Evolutionary conservation across 176 grass and related monocot genomes (phyloP).

Genomic region (Oryza australiensis): DNA sequence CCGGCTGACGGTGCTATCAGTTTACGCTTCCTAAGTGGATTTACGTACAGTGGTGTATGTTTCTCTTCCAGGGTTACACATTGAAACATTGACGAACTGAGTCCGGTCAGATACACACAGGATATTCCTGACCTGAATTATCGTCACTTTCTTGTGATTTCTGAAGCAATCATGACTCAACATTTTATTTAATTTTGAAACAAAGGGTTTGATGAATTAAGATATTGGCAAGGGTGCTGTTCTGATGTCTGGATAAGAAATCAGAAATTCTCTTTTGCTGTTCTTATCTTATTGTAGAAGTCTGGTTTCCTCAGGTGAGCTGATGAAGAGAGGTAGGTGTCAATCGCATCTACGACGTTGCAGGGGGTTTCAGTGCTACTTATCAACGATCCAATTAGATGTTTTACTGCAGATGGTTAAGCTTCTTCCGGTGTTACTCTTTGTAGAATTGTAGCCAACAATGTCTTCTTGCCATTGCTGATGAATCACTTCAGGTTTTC

Average conservation of each 20-base stretch:
- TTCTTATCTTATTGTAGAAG: too few relatives aligned
- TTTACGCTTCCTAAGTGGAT: background rate
- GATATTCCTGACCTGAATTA: background rate
- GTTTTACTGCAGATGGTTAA: background rate
- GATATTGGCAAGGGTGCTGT: background rate
- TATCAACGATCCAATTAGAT: background rate
- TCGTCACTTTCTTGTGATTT: background rate
- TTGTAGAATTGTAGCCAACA: too few relatives aligned
- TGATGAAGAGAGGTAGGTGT: too few relatives aligned
- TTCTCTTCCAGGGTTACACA: background rate
- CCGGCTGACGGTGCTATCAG: fast-evolving
- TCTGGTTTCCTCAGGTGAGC: too few relatives aligned
- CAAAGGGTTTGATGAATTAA: background rate
- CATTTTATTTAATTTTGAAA: background rate
- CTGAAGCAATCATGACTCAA: background rate
- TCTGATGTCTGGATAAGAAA: background rate
- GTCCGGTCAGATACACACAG: background rate
- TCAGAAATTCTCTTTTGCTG: background rate
- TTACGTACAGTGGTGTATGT: background rate
- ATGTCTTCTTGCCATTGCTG: background rate
- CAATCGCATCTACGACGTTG: background rate
- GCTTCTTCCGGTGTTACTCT: background rate
- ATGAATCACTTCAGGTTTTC: too few relatives aligned
- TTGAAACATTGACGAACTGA: background rate
- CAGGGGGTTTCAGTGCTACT: background rate